These are phyloP conservation scores for Oidiodendron maius DNA, from an alignment of 495 filamentous ascomycete genomes.

Conservation along the genomic window DNA sequence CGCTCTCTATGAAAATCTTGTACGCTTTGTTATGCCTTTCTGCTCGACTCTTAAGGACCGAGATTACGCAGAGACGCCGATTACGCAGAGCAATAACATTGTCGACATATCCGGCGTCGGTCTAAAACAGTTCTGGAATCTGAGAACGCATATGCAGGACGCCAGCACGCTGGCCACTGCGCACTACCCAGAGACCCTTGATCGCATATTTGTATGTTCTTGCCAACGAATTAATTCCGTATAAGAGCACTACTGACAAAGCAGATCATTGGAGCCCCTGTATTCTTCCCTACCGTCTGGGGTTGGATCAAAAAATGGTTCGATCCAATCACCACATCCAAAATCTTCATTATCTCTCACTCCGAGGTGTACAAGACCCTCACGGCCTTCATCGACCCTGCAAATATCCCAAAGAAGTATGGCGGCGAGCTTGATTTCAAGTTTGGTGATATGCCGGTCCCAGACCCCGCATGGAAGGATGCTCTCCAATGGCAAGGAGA, in stretches of 20 bases:
- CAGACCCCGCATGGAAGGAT: conserved; percentile 56
- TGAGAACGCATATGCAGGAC: conserved; percentile 88
- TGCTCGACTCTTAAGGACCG: conserved; percentile 65
- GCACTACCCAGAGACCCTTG: conserved; percentile 87
- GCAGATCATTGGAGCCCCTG: conserved; percentile 79
- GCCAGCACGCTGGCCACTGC: conserved; percentile 80
- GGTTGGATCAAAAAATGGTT: conserved; percentile 95
- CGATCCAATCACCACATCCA: conserved; percentile 85
- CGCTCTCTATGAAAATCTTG: conserved; percentile 83
- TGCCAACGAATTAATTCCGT: not conserved
- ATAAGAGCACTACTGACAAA: not conserved
- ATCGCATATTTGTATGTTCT: conserved; percentile 69
- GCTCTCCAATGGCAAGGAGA: conserved; percentile 41
- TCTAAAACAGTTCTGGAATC: conserved; percentile 88
- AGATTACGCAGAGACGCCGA: conserved; percentile 65
- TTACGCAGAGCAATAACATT: conserved; percentile 84
- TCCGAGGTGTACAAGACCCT: conserved; percentile 68
- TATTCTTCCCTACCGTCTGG: conserved; percentile 93
- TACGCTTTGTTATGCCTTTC: conserved; percentile 79
- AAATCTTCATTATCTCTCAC: conserved; percentile 79
- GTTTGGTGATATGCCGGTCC: conserved; percentile 64
- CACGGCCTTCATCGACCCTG: conserved; percentile 69
- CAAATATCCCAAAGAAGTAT: conserved; percentile 77
- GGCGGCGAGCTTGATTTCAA: conserved; percentile 77
- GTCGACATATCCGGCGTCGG: conserved; percentile 81